Evolutionary conservation across 768 basidiomycete genomes (phyloP).

Genomic region (Suillus cothurnatus): DNA sequence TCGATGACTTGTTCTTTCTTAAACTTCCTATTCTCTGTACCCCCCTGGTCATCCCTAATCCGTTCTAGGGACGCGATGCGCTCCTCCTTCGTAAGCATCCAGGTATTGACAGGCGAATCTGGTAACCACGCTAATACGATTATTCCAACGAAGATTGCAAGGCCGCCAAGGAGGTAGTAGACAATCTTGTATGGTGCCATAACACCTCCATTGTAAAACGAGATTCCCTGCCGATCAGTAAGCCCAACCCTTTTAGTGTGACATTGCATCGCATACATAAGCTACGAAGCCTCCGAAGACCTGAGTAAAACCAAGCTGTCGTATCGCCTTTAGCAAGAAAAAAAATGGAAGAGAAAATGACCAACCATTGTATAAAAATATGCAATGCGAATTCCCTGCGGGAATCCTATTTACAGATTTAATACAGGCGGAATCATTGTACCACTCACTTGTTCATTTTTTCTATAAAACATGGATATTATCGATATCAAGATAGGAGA

Average conservation of each 20-base stretch:
- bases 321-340: conserved; percentile 3
- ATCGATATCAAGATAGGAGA: conserved; percentile 42
- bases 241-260: not conserved
- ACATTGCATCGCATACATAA: conserved; percentile 24
- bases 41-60: conserved; percentile 38
- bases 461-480: conserved; percentile 42
- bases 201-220: conserved; percentile 34
- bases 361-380: conserved; percentile 42
- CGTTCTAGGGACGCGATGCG: conserved; percentile 43
- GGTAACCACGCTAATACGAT: conserved; percentile 40
- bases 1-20: conserved; percentile 31
- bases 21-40: conserved; percentile 28
- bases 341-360: not conserved
- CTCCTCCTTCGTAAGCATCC: conserved; percentile 38
- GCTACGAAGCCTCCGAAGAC: conserved; percentile 42
- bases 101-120: conserved; percentile 42
- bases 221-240: conserved; percentile 28
- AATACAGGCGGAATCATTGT: not conserved
- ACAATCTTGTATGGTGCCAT: conserved; percentile 41
- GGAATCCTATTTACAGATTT: not conserved
- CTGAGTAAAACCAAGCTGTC: conserved; percentile 32
- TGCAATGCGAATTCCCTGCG: conserved; percentile 33
- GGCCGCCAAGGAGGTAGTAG: conserved; percentile 39
- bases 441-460: conserved; percentile 38
- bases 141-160: conserved; percentile 40